Conservation (phyloP, 75 land plant species). For the Selaginella moellendorffii region DNA sequence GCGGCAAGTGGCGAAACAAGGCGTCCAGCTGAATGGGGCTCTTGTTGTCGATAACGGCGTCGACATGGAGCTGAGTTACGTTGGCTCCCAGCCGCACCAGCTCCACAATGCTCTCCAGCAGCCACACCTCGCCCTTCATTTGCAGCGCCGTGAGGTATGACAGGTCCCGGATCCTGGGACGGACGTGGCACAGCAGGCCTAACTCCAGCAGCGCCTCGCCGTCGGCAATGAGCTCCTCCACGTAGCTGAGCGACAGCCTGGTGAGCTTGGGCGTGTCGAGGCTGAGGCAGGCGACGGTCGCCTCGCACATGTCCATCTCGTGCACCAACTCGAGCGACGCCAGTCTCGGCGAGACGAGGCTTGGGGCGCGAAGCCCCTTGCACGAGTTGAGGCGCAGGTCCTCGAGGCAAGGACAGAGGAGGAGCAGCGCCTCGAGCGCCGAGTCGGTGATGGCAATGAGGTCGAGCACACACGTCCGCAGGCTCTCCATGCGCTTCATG, state of each 20-base stretch:
- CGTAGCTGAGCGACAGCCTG: constrained; percentile 20
- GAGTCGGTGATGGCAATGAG: constrained; percentile 18
- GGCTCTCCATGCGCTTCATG: constrained; percentile 12
- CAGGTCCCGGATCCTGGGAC: constrained; percentile 15
- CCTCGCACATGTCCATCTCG: constrained; percentile 15
- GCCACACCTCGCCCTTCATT: constrained; percentile 22
- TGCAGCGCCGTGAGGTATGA: constrained; percentile 9
- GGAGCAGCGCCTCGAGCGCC: constrained; percentile 16
- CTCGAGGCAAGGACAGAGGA: constrained; percentile 19
- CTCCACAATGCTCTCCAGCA: constrained; percentile 17
- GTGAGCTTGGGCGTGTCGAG: constrained; percentile 21
- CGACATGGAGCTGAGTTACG: constrained; percentile 13
- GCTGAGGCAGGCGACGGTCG: constrained; percentile 9
- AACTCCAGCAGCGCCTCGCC: constrained; percentile 16
- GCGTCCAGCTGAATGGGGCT: constrained; percentile 14
- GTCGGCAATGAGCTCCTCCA: constrained; percentile 21
- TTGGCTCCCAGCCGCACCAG: constrained; percentile 20
- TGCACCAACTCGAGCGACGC: constrained; percentile 15
- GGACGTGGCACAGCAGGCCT: constrained; percentile 22
- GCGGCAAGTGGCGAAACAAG: constrained; percentile 16
- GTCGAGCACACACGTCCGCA: constrained; percentile 17
- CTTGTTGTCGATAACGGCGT: constrained; percentile 17
- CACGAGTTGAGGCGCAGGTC: constrained; percentile 23
- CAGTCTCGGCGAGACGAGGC: constrained; percentile 13
- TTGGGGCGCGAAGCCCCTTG: constrained; percentile 21